Evolutionary conservation across 129 eudicot genomes (phyloP).

Genomic region (Artemisia argyi): DNA sequence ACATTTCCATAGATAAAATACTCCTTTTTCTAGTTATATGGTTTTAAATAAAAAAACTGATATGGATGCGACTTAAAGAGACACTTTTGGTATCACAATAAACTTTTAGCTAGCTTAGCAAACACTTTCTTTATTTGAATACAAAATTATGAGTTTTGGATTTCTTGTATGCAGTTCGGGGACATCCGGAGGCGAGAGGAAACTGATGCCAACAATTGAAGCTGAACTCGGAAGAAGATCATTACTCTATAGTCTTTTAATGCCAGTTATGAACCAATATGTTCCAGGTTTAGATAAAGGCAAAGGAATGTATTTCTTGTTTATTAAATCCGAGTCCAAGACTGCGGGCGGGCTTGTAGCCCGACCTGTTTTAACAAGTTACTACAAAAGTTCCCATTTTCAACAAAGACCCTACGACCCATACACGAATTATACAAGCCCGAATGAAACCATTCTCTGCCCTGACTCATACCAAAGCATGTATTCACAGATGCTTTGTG

Average conservation of each 20-base stretch:
- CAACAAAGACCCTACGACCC: conserved; percentile 65
- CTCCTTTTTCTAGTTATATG: no score
- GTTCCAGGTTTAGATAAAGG: conserved; percentile 75
- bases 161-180: conserved; percentile 53
- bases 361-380: conserved; percentile 78
- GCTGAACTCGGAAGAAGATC: conserved; percentile 69
- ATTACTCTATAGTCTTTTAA: conserved; percentile 55
- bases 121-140: no score
- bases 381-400: conserved; percentile 66
- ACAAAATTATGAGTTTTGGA: background rate
- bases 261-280: conserved; percentile 72
- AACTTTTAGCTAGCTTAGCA: no score
- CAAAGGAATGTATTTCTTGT: conserved; percentile 80
- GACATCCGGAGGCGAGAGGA: conserved; percentile 86
- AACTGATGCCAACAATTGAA: conserved; percentile 72
- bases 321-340: conserved; percentile 66
- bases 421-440: conserved; percentile 75
- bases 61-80: no score
- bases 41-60: no score
- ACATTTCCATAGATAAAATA: no score
- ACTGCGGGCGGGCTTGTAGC: conserved; percentile 74
- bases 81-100: no score
- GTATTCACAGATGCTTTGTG: conserved; percentile 78
- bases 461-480: conserved; percentile 82
- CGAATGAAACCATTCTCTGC: conserved; percentile 71